These are phyloP conservation scores for Aspergillus cristatus DNA, from an alignment of 495 filamentous ascomycete species.

Conservation along the genomic window DNA sequence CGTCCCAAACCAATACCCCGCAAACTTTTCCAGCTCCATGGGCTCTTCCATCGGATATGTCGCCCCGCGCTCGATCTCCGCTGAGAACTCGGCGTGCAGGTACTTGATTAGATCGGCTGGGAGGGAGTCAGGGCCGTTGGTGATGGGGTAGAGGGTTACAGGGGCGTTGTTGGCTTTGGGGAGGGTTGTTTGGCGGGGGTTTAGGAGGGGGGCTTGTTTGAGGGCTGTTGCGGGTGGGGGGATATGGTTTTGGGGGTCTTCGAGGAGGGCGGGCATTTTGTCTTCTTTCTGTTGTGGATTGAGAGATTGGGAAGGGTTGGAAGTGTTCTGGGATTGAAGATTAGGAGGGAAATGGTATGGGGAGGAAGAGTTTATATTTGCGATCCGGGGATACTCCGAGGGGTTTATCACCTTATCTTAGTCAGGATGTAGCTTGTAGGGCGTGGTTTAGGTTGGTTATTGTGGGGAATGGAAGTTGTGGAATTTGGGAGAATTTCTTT, in stretches of 20 bases:
- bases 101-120: constrained; percentile 45
- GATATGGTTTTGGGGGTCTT: constrained; percentile 55
- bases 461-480: too few relatives aligned
- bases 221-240: constrained; percentile 46
- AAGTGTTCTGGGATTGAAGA: background rate
- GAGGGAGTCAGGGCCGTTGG: constrained; percentile 58
- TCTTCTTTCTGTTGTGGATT: constrained; percentile 1
- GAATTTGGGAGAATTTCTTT: too few relatives aligned
- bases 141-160: constrained; percentile 70
- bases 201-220: constrained; percentile 49
- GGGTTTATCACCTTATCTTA: too few relatives aligned
- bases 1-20: constrained; percentile 89
- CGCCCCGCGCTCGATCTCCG: constrained; percentile 83
- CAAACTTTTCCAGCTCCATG: constrained; percentile 63
- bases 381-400: too few relatives aligned
- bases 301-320: too few relatives aligned
- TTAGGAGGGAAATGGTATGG: background rate
- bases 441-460: too few relatives aligned
- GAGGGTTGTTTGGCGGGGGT: constrained; percentile 69
- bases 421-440: too few relatives aligned
- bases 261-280: constrained; percentile 53
- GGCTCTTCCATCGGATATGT: constrained; percentile 87
- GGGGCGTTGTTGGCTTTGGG: constrained; percentile 55
- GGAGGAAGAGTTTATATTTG: background rate
- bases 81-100: constrained; percentile 72